These are phyloP conservation scores for Aspergillus sojae DNA, from an alignment of 2,329 filamentous ascomycete species.

Conservation along the genomic window DNA sequence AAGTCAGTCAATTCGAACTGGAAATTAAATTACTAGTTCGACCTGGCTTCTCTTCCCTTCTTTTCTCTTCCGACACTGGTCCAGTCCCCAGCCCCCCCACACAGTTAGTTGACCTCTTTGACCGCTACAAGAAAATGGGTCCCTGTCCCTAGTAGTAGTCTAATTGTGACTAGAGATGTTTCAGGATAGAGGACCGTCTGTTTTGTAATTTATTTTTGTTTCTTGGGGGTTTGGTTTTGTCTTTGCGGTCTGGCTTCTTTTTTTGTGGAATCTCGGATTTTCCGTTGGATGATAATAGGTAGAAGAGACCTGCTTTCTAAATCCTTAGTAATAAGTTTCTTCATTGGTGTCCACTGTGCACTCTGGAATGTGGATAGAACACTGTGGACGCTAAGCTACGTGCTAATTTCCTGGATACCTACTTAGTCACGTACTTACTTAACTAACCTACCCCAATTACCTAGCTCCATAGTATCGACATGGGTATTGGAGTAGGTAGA, in stretches of 20 bases:
- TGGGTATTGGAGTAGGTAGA: not conserved
- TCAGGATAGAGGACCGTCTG: not conserved
- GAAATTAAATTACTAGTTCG: too few species aligned
- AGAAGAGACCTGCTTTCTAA: not conserved
- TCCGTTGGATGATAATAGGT: not conserved
- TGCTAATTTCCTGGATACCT: not conserved
- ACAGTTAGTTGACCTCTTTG: not conserved
- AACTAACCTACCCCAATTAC: not conserved
- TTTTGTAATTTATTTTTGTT: not conserved
- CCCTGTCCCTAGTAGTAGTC: not conserved
- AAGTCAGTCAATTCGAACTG: too few species aligned
- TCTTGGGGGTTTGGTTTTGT: too few species aligned
- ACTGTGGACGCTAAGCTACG: too few species aligned
- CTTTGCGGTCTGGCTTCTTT: not conserved
- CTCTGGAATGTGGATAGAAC: too few species aligned
- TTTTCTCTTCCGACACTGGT: not conserved
- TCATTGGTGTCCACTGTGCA: not conserved
- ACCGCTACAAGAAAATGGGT: conserved; percentile 1
- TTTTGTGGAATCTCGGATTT: too few species aligned
- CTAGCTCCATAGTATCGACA: not conserved
- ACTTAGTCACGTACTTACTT: too few species aligned
- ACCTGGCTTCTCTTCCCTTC: not conserved
- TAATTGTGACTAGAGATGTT: conserved; percentile 4
- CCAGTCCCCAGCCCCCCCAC: not conserved
- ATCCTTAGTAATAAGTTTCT: not conserved